Evolutionary conservation across 805 yeast species (phyloP), one percentile per base, ranked within the genome.

Genomic region (Suhomyces emberorum): DNA sequence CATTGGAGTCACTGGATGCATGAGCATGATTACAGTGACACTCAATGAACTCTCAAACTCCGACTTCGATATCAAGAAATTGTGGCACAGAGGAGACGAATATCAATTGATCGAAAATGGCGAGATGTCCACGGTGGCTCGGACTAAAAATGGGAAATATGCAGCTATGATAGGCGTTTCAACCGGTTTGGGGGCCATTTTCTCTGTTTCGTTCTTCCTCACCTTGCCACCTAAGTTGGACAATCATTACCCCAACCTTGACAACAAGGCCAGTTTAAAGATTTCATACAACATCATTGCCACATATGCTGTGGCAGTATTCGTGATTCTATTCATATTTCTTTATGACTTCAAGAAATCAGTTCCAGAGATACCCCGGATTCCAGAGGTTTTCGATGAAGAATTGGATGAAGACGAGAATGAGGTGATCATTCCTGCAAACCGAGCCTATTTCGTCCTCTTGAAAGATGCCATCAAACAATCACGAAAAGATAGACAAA

Each of bases 161-260:
- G 71, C 83, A 0, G 81, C 87, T 0, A 50, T 79, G 15, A 69
- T 82, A 28, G 89, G 89, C 2, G 54, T 78, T 11, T 61, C 72
- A 32, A 69, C 83, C 12, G 88, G 88, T 0, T 51, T 77, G 12
- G 88, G 88, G 32, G 88, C 88, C 1, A 69, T 82, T 1, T 72
- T 79, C 41, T 70, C 86, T 0, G 86, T 80, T 1, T 51, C 73
- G 1, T 55, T 70, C 27, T 69, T 77, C 28, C 55, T 82, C 15
- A 73, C 86, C 10, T 55, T 82, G 15, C 87, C 88, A 0, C 69
- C 74, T 1, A 62, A 56, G 40, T 61, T 77, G 39, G 74, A 72
- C 9, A 49, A 58, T 14, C 43, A 49, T 8, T 63, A 58, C 32
- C 70, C 77, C 12, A 70, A 49, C 14, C 30, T 56, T 5, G 35